Evolutionary conservation across 192 early-diverging fungal genomes (phyloP), one percentile per base, ranked within the genome.

Genomic region (Mortierella claussenii): DNA sequence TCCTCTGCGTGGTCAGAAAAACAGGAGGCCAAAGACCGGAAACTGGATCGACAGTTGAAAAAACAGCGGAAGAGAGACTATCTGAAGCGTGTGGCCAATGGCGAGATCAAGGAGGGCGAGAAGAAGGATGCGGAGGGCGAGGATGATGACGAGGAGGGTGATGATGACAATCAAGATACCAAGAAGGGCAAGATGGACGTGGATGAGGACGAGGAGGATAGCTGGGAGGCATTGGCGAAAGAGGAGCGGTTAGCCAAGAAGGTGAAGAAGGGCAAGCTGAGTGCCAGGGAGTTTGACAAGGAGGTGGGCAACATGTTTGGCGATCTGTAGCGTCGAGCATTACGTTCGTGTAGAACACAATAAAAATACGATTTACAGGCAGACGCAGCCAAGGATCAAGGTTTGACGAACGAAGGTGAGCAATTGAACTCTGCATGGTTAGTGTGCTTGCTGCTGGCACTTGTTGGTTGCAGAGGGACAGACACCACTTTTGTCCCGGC

Each of bases 1-100:
- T 58, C 54, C 0, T 55, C 47, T 2, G 55, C 91, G 12, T 96
- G 94, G 94, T 95, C 93, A 4, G 76, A 91, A 8, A 81, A 96
- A 43, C 79, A 74, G 51, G 88, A 90, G 40, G 79, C 81, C 37
- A 94, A 90, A 68, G 87, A 92, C 28, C 78, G 86, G 26, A 83
- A 88, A 36, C 30, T 78, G 13, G 89, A 92, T 17, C 82, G 94
- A 2, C 81, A 88, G 36, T 60, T 89, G 44, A 95, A 95, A 78
- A 87, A 89, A 42, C 80, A 84, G n/a, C 75, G 73, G 15, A 89
- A 88, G 51, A 67, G 69, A 26, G 84, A 85, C 20, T 85, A 78
- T 21, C 44, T 86, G 34, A 82, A 84, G 55, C 61, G 69, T n/a
- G 51, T 80, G 52, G 78, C 68, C 6, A 64, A 52, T 7, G 79